Percentiles rank a stretch among this genome's conserved stretches.
Conservation (phyloP, 306 rosid species). For the Citrullus colocynthis region DNA sequence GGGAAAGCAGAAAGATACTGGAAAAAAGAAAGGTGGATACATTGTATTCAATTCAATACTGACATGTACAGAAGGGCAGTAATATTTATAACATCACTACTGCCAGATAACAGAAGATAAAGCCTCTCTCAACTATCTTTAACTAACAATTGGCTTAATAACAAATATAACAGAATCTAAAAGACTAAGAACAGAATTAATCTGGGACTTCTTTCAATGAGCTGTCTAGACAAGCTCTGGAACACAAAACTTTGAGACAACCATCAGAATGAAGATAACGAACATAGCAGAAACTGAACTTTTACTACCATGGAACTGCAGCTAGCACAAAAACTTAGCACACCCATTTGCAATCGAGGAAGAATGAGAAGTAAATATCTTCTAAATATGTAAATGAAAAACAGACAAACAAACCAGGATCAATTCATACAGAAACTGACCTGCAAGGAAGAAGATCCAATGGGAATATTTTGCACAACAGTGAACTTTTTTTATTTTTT, state of each 20-base stretch:
- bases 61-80: neutral
- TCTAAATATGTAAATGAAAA: neutral
- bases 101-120: neutral
- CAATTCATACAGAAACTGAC: neutral
- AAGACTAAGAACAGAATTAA: neutral
- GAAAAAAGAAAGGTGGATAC: neutral
- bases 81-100: neutral
- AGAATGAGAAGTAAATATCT: neutral
- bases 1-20: neutral
- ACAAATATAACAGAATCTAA: neutral
- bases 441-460: constrained; percentile 2
- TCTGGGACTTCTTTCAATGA: neutral
- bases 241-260: neutral
- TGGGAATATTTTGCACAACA: neutral
- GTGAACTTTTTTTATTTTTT: neutral
- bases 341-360: neutral
- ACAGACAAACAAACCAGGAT: neutral
- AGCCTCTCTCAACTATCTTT: neutral
- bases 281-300: neutral
- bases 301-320: neutral
- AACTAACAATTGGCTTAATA: neutral
- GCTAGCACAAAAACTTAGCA: neutral
- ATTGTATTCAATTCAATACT: neutral
- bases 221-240: neutral
- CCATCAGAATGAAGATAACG: neutral